A percentile compares a stretch with the other conserved stretches of the same genome.
Evolutionary conservation across 441 rosid genomes (phyloP).

Genomic region (Aquilaria agallochum): DNA sequence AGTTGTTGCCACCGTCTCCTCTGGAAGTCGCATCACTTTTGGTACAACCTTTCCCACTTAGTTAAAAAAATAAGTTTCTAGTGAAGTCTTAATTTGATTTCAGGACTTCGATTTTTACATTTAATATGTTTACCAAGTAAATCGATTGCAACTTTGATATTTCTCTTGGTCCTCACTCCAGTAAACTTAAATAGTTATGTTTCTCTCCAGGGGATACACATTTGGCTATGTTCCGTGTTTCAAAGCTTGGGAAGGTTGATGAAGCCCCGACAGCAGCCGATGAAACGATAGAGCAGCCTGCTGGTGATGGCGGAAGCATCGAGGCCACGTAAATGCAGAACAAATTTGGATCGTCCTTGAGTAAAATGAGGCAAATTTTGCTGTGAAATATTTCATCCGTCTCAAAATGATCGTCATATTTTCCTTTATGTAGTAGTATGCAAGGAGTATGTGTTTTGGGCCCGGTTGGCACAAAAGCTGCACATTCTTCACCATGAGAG

Average conservation of each 20-base stretch:
- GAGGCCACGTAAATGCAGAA: no score
- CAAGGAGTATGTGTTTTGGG: no score
- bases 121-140: not conserved
- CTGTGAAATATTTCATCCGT: no score
- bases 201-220: slow-evolving; percentile 51
- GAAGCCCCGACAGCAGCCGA: slow-evolving; percentile 26
- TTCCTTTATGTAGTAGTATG: no score
- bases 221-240: slow-evolving; percentile 67
- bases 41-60: slow-evolving; percentile 31
- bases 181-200: not conserved
- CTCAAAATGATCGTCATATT: no score
- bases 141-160: not conserved
- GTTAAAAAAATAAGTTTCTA: no score
- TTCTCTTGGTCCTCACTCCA: not conserved
- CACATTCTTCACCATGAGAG: no score
- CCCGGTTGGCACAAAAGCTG: no score
- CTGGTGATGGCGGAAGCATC: slow-evolving; percentile 8
- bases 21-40: slow-evolving; percentile 62
- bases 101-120: no score
- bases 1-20: slow-evolving; percentile 39
- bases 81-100: no score
- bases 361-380: no score
- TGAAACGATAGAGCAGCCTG: slow-evolving; percentile 25
- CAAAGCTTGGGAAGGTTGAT: slow-evolving; percentile 45
- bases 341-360: no score